Evolutionary conservation across 768 basidiomycete species (phyloP).

Genomic region (Clavaria fumosa): DNA sequence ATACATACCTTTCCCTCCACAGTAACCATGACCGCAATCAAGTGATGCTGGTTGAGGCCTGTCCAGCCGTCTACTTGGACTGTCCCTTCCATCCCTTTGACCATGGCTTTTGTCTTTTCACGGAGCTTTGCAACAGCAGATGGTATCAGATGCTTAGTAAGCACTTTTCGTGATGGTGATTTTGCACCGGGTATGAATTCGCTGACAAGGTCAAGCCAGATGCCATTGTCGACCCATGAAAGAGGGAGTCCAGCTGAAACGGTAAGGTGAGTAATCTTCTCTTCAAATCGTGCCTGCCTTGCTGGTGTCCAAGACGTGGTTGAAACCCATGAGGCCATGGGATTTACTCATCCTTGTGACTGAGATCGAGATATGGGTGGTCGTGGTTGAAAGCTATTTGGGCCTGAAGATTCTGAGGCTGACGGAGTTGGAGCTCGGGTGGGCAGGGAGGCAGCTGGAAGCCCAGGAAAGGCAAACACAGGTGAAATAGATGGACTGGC

Average conservation of each 20-base stretch:
- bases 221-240: constrained; percentile 13
- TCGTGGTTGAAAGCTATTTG: neutral
- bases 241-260: constrained; percentile 13
- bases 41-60: constrained; percentile 16
- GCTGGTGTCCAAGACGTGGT: neutral
- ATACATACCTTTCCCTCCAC: constrained; percentile 8
- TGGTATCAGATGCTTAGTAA: constrained; percentile 5
- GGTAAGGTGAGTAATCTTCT: constrained; percentile 6
- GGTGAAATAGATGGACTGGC: too few species aligned
- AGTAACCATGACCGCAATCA: constrained; percentile 17
- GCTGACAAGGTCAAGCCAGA: constrained; percentile 12
- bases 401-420: too few species aligned
- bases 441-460: too few species aligned
- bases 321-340: neutral
- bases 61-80: constrained; percentile 18
- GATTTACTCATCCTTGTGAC: neutral
- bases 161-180: constrained; percentile 2
- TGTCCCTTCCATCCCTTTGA: constrained; percentile 9
- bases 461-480: too few species aligned
- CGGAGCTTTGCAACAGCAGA: constrained; percentile 1
- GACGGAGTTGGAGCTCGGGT: too few species aligned
- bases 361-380: neutral
- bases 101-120: constrained; percentile 3
- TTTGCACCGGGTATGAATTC: constrained; percentile 13
- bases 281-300: constrained; percentile 7